Evolutionary conservation across 177 flowering plant genomes (phyloP).

Genomic region (Vitis hybrid): DNA sequence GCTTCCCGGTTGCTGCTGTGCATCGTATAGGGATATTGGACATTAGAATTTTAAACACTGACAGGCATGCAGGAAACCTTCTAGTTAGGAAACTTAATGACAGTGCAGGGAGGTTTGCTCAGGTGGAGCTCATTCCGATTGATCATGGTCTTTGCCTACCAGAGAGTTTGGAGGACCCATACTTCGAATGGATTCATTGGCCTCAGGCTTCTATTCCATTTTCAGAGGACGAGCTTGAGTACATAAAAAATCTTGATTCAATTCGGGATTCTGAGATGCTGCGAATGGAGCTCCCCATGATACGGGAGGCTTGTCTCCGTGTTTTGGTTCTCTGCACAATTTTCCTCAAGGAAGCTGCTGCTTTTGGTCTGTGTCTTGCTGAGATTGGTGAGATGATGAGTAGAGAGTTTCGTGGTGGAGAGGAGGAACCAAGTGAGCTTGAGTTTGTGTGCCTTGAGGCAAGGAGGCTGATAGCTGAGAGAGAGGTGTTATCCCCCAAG

Average conservation of each 20-base stretch:
- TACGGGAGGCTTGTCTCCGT: conserved; percentile 73
- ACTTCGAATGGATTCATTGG: conserved; percentile 87
- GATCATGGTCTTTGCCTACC: conserved; percentile 84
- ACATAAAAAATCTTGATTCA: conserved; percentile 55
- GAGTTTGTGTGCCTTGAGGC: conserved; percentile 69
- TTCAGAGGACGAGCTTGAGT: conserved; percentile 66
- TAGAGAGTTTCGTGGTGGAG: conserved; percentile 59
- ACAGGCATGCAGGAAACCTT: conserved; percentile 79
- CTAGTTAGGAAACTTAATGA: conserved; percentile 56
- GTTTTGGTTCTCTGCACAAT: conserved; percentile 61
- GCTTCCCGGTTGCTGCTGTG: conserved; percentile 81
- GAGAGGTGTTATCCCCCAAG: conserved; percentile 38
- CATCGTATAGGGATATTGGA: conserved; percentile 94
- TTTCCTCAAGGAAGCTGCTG: conserved; percentile 72
- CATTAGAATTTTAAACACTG: conserved; percentile 82
- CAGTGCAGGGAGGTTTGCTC: conserved; percentile 50
- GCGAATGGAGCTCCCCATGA: conserved; percentile 70
- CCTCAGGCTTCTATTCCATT: conserved; percentile 82
- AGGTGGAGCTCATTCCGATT: conserved; percentile 72
- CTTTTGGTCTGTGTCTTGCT: conserved; percentile 66
- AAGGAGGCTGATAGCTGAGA: conserved; percentile 45
- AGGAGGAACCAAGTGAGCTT: conserved; percentile 77
- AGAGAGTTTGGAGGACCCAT: conserved; percentile 74
- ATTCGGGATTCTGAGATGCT: conserved; percentile 56
- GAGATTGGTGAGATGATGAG: conserved; percentile 89